A percentile compares a stretch with the other conserved stretches of the same genome.
phyloP scores from a whole-genome alignment of 257 asterid genomes.

The Forsythia viridissima region DNA sequence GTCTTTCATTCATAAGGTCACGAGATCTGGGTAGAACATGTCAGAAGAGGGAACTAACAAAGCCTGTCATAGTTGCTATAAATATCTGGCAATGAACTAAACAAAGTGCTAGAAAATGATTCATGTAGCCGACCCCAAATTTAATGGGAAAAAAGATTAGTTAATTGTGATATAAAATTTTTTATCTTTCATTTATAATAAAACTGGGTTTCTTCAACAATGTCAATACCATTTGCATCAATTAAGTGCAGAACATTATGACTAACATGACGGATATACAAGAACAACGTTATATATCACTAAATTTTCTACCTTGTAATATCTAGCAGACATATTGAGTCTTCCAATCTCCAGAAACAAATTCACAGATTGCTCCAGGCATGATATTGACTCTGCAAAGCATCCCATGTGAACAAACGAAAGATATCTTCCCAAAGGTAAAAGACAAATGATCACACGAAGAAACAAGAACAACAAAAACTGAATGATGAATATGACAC shows the following conservation, averaged over 20 bases:
- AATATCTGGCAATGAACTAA: neutral
- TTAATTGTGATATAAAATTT: neutral
- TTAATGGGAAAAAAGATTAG: neutral
- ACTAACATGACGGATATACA: neutral
- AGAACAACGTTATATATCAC: neutral
- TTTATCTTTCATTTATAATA: neutral
- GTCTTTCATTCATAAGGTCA: neutral
- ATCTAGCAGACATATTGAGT: slow-evolving; percentile 93
- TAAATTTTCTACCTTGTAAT: slow-evolving; percentile 73
- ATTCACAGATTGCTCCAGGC: slow-evolving; percentile 81
- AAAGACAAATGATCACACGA: neutral
- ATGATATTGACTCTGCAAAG: slow-evolving; percentile 77
- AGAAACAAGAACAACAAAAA: slow-evolving; percentile 10
- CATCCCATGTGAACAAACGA: slow-evolving; percentile 18
- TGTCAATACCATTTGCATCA: neutral
- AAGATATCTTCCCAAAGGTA: neutral
- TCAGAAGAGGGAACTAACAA: neutral
- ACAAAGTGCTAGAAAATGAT: neutral
- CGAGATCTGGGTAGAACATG: neutral
- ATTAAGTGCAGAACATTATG: neutral
- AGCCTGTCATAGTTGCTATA: neutral
- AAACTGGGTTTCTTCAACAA: neutral
- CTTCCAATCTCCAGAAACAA: slow-evolving; percentile 89
- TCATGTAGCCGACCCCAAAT: neutral
- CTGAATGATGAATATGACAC: neutral